Percentiles rank a stretch among this genome's conserved stretches.
These are phyloP conservation scores for Perilla frutescens DNA, from an alignment of 257 asterid species.

Conservation along the genomic window DNA sequence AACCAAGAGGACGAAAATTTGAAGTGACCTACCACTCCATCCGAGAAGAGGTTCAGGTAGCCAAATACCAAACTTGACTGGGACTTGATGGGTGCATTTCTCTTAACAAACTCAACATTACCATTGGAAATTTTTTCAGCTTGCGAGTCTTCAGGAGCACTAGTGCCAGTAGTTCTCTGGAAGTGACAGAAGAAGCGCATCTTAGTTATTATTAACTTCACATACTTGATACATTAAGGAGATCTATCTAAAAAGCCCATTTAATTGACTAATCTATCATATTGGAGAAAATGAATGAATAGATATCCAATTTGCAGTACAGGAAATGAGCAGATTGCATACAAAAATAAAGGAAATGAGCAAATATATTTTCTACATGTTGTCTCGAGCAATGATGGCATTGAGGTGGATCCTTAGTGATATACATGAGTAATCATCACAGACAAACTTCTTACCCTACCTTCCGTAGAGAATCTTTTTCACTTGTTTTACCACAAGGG, in stretches of 20 bases:
- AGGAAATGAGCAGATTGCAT: background rate
- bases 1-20: conserved; percentile 6
- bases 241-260: background rate
- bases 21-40: conserved; percentile 84
- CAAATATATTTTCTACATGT: background rate
- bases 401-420: background rate
- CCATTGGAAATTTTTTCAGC: conserved; percentile 45
- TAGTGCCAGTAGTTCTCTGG: conserved; percentile 65
- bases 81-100: conserved; percentile 54
- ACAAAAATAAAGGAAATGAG: background rate
- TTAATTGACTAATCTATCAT: conserved; percentile 25
- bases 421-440: background rate
- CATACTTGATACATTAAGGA: conserved; percentile 3
- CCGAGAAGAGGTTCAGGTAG: conserved; percentile 94
- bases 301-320: background rate
- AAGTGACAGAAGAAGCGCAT: conserved; percentile 33
- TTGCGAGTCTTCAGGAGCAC: conserved; percentile 44
- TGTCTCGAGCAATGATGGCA: background rate
- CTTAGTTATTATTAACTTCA: conserved; percentile 12
- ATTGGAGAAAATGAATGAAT: conserved; percentile 4
- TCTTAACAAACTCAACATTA: conserved; percentile 30
- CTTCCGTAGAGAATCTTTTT: conserved; percentile 63
- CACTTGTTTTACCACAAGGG: conserved; percentile 42
- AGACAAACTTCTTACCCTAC: conserved; percentile 51
- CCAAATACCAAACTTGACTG: conserved; percentile 89